Base-by-base conservation (phyloP, 1,139 yeast species). In the Pichia kudriavzevii region DNA sequence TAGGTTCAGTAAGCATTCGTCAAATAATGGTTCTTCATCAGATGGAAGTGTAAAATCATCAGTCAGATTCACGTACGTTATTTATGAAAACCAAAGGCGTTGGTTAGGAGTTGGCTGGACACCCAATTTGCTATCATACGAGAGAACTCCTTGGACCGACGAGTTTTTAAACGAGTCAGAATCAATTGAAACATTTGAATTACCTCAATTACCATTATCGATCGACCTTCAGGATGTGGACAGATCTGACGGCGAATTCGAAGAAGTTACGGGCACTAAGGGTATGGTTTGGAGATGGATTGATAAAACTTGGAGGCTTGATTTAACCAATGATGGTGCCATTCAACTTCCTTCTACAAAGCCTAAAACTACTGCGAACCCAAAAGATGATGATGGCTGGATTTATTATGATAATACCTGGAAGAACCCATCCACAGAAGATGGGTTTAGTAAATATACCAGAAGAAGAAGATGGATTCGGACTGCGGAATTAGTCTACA, bases 81-180 rank as follows among this genome's bases (percentile, higher is more conserved):
- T 91, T n/a, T 87, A 79, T 59, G 98, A 91, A 58, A 91, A 91
- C 57, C 98, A 91, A 61, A 75, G 98, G 53, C 77, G 94, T 50
- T 91, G 98, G 98, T 67, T 91, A 30, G 98, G 97, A 9, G 84
- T 91, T 50, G 98, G 98, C 10, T 91, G 98, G 98, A 88, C 98
- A 0, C 68, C 93, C 7, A 87, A 87, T 53, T 67, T 91, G 54
- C 66, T 91, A 43, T 80, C 94, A 23, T 91, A 91, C 56, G 98
- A 91, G 58, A 72, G 98, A 52, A 77, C 95, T 0, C 81, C 96
- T 2, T 91, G 96, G 96, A 88, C 97, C 0, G 98, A 91, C 57
- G 96, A 88, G 58, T 87, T 87, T 52, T 66, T 87, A 42, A 88
- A 88, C 56, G 95, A 87, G 53, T 73, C 88, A 2, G 75, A 81